Percentiles rank a stretch among this genome's conserved stretches.
Conservation (phyloP, 345 rosid genomes). For the Melastoma malabathricum region DNA sequence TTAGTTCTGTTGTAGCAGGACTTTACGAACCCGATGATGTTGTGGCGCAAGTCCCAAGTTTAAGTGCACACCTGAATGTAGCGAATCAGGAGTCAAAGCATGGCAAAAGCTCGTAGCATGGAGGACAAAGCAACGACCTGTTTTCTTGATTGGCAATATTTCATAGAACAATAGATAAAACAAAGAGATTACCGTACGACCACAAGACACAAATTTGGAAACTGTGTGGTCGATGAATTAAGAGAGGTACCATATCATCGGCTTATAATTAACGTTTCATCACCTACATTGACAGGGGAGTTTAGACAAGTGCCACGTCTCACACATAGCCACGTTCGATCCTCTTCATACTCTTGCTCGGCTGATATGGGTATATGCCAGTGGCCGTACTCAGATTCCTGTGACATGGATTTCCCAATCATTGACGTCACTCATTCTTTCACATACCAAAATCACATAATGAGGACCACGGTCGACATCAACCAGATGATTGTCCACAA, state of each 20-base stretch:
- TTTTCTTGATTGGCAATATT: too few relatives aligned
- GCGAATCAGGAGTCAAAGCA: too few relatives aligned
- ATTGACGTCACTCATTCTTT: background rate
- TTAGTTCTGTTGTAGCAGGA: too few relatives aligned
- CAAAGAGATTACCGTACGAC: background rate
- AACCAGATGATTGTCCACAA: too few relatives aligned
- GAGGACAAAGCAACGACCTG: too few relatives aligned
- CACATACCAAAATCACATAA: background rate
- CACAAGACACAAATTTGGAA: too few relatives aligned
- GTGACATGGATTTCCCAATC: constrained; percentile 5
- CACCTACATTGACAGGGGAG: constrained; percentile 27
- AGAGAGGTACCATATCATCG: background rate
- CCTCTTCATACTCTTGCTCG: constrained; percentile 24
- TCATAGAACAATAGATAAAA: background rate
- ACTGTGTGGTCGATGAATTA: too few relatives aligned
- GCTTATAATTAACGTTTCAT: background rate
- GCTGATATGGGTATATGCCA: constrained; percentile 57
- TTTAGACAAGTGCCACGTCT: constrained; percentile 17
- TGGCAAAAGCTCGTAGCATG: too few relatives aligned
- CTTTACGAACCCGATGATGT: too few relatives aligned
- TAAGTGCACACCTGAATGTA: constrained; percentile 13
- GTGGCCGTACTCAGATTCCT: constrained; percentile 60
- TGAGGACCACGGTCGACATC: background rate
- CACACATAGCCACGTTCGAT: constrained; percentile 45
- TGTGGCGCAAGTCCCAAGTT: too few relatives aligned